Evolutionary conservation across 495 filamentous ascomycete genomes (phyloP), one percentile per base, ranked within the genome.

Genomic region (Lasiosphaeria ovina): DNA sequence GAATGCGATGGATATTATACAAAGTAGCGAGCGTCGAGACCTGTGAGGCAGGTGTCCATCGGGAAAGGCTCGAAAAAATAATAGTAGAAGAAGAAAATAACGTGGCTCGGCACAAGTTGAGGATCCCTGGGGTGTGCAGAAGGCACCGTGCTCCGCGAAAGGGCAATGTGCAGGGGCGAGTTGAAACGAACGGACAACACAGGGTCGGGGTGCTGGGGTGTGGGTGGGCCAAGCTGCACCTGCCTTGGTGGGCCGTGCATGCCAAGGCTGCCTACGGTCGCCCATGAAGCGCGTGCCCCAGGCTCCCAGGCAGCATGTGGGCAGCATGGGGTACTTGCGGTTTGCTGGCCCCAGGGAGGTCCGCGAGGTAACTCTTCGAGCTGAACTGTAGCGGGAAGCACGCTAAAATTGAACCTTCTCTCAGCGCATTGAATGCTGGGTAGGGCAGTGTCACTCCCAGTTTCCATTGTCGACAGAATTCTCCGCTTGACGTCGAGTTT

Each of bases 111-210:
- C 65, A 62, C 63, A 59, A 60, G 63, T 45, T 59, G 64, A 61
- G 61, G 59, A 63, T 62, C 65, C 62, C 61, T 59, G 57, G 17
- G 54, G 61, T 55, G 31, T 45, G 58, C 55, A 54, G 49, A n/a
- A 62, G 53, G 42, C 55, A 52, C 55, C 58, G 54, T 62, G 62
- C 4, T 47, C 44, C 6, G 44, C 5, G 44, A 47, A 57, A 55
- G 33, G 57, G 59, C 35, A 49, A 54, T 34, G 38, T 49, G 40
- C 56, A 45, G 57, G 66, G 60, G 42, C 54, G 58, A 47, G 56
- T 66, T 70, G 68, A 70, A 70, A 70, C 68, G 68, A 66, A 65
- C 66, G 54, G 65, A 59, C 55, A 59, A 54, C 54, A 33, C 58
- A 51, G 57, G 53, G 31, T 31, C 36, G 55, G 32, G n/a, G 58